phyloP scores from a whole-genome alignment of 2,329 filamentous ascomycete genomes.

The Colletotrichum australisinense region DNA sequence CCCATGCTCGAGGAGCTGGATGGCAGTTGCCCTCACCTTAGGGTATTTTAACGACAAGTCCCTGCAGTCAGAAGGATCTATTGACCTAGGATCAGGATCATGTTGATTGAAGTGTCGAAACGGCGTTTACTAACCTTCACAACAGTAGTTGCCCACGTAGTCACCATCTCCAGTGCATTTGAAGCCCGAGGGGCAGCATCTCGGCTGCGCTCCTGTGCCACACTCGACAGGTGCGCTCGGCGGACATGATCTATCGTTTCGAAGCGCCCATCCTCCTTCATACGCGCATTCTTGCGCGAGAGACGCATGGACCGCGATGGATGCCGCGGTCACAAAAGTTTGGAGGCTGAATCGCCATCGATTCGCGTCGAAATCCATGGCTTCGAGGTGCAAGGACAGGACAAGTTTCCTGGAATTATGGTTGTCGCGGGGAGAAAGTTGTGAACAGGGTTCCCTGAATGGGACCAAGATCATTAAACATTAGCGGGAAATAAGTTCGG shows the following conservation, averaged over 20 bases:
- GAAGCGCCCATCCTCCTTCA: constrained; percentile 16
- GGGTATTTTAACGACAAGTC: neutral
- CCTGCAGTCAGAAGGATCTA: constrained; percentile 16
- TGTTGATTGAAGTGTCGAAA: neutral
- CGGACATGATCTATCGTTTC: constrained; percentile 7
- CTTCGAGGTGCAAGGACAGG: neutral
- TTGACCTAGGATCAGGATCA: neutral
- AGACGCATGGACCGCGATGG: neutral
- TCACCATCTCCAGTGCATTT: constrained; percentile 15
- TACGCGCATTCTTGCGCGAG: constrained; percentile 15
- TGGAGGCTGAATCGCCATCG: neutral
- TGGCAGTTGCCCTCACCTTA: neutral
- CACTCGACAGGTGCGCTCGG: constrained; percentile 18
- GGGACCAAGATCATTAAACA: neutral
- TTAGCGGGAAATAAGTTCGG: neutral
- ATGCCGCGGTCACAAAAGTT: neutral
- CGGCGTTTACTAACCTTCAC: neutral
- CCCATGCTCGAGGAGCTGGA: neutral
- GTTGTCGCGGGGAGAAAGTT: neutral
- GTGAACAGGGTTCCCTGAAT: neutral
- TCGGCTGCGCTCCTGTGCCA: constrained; percentile 15
- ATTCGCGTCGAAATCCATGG: neutral
- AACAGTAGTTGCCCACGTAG: constrained; percentile 23
- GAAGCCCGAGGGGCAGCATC: constrained; percentile 20
- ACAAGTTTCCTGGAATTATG: neutral